Percentiles rank a stretch among this genome's conserved stretches.
These are phyloP conservation scores for Podochytrium sp. DNA, from an alignment of 192 early-diverging fungal species.

Conservation along the genomic window DNA sequence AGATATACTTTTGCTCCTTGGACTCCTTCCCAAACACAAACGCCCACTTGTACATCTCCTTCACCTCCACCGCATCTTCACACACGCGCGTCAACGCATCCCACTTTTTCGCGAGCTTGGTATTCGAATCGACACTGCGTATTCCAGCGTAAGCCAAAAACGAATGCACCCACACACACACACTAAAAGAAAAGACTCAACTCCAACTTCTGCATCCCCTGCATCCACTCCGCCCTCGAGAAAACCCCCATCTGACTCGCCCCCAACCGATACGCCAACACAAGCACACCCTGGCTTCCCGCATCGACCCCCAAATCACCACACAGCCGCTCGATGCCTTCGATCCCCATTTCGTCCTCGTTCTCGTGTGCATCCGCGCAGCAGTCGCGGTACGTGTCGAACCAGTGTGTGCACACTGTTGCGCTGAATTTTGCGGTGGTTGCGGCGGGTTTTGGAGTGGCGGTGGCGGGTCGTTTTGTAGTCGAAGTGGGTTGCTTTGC, in stretches of 20 bases:
- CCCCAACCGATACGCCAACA: conserved; percentile 12
- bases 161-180: neutral
- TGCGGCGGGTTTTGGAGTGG: neutral
- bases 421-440: neutral
- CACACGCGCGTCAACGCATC: neutral
- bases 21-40: conserved; percentile 31
- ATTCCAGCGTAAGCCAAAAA: neutral
- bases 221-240: conserved; percentile 28
- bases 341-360: conserved; percentile 25
- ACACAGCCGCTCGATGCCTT: conserved; percentile 26
- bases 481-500: neutral
- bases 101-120: conserved; percentile 14
- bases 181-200: neutral
- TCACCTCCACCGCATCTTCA: neutral
- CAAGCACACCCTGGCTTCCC: conserved; percentile 25
- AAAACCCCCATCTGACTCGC: conserved; percentile 28
- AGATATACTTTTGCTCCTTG: conserved; percentile 19
- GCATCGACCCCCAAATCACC: conserved; percentile 10
- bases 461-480: neutral
- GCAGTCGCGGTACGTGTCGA: neutral
- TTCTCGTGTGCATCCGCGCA: neutral
- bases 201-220: conserved; percentile 29
- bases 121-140: conserved; percentile 24
- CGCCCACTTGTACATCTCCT: conserved; percentile 34
- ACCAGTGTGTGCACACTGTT: conserved; percentile 4